These are phyloP conservation scores for Primulina tabacum DNA, from an alignment of 257 asterid species.

Conservation along the genomic window DNA sequence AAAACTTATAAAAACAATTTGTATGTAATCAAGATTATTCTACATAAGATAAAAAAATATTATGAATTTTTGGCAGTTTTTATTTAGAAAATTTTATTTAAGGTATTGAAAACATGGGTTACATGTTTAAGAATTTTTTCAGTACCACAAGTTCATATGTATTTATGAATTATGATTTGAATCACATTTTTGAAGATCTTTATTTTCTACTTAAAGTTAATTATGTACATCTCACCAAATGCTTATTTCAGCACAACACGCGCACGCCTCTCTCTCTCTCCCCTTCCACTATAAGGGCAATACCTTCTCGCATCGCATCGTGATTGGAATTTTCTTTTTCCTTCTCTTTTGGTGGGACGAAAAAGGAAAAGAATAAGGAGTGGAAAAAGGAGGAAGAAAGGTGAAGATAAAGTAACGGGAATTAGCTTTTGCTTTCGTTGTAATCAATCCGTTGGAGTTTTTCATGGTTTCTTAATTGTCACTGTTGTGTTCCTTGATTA, in stretches of 20 bases:
- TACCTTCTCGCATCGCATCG: constrained; percentile 21
- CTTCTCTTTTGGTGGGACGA: constrained; percentile 14
- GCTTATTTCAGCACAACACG: constrained; percentile 7
- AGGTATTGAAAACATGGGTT: too few relatives aligned
- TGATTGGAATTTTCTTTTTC: constrained; percentile 27
- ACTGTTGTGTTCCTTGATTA: constrained; percentile 12
- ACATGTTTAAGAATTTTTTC: too few relatives aligned
- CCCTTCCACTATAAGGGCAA: constrained; percentile 18
- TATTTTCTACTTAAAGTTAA: neutral
- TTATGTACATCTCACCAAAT: neutral
- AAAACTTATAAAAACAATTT: too few relatives aligned
- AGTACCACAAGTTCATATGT: too few relatives aligned
- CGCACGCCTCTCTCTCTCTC: constrained; percentile 22
- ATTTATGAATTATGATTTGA: too few relatives aligned
- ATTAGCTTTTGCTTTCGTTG: constrained; percentile 17
- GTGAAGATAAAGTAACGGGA: constrained; percentile 1
- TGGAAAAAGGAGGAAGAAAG: constrained; percentile 23
- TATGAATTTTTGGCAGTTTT: too few relatives aligned
- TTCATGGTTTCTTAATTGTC: constrained; percentile 12
- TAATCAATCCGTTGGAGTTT: constrained; percentile 18
- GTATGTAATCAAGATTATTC: too few relatives aligned
- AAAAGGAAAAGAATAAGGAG: constrained; percentile 19
- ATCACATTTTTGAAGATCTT: constrained; percentile 15
- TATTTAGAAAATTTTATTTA: too few relatives aligned
- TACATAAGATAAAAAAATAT: too few relatives aligned